These are phyloP conservation scores for Chrysanthemum makinoi DNA, from an alignment of 129 eudicot genomes.

Conservation along the genomic window DNA sequence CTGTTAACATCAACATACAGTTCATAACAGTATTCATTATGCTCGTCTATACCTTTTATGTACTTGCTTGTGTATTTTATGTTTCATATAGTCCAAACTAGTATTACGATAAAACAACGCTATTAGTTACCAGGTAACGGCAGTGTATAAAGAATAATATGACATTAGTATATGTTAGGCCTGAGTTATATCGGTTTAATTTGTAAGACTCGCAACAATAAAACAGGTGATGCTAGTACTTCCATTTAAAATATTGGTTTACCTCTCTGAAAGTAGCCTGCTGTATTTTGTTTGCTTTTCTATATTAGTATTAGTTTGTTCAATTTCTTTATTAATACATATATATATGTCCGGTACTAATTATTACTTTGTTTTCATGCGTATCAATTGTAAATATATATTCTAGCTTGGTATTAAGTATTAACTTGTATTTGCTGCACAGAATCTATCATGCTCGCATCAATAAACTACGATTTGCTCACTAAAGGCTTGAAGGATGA, in stretches of 20 bases:
- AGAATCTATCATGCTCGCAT: conserved; percentile 97
- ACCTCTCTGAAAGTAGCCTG: neutral
- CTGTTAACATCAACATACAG: too few species aligned
- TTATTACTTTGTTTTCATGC: neutral
- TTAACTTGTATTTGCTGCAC: conserved; percentile 33
- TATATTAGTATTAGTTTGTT: neutral
- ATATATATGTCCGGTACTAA: neutral
- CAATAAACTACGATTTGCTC: conserved; percentile 89
- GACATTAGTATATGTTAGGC: too few species aligned
- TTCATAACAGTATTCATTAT: too few species aligned
- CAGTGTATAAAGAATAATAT: too few species aligned
- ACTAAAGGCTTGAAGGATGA: conserved; percentile 90
- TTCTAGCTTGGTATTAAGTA: neutral
- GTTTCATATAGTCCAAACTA: too few species aligned
- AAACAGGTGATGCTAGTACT: neutral
- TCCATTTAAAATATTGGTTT: neutral
- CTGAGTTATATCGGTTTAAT: too few species aligned
- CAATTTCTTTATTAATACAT: neutral
- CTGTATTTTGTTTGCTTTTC: neutral
- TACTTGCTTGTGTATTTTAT: too few species aligned
- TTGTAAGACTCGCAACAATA: too few species aligned
- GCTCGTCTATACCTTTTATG: too few species aligned
- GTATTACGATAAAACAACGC: too few species aligned
- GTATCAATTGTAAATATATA: neutral
- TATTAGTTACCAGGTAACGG: too few species aligned